Evolutionary conservation across 164 flowering plant species (phyloP), one percentile per base, ranked within the genome.

Genomic region (Cinnamomum chago): DNA sequence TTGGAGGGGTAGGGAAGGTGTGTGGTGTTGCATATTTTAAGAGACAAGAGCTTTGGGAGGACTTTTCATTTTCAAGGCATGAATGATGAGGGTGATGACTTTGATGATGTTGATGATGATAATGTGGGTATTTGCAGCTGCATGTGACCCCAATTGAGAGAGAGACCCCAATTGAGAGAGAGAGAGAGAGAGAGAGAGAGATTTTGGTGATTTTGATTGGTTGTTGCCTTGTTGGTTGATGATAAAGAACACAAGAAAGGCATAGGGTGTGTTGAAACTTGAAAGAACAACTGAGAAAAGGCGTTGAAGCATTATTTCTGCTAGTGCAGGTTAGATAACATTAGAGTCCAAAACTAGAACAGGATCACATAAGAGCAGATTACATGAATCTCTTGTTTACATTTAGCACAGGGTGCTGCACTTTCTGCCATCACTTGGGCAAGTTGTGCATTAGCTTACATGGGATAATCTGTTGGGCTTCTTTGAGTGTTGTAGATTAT

Each of bases 41-140:
- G 60, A 14, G 20, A 55, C n/a, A 3, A 17, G n/a, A 55, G n/a
- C 60, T 17, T 55, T 55, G 60, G n/a, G 60, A 55, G 17, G 60
- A 18, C 60, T 6, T 55, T 55, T 55, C 7, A 55, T 15, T 55
- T 55, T 55, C 60, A 14, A 55, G 60, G n/a, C 60, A 55, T 55
- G 60, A 55, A 55, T 55, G 60, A 55, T 55, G 60, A 55, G 60
- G 60, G 60, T 55, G 60, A 55, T 55, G 60, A 55, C 60, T 55
- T 55, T 17, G 60, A 55, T 55, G 60, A 55, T 55, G 7, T 55
- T 55, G 60, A 20, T 55, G 60, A 55, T 55, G 60, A 55, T 55
- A 20, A 55, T 55, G 60, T 55, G 60, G 60, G 60, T 55, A 55
- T 55, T 55, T 55, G 60, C n/a, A 55, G 18, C 60, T 55, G 60